Evolutionary conservation across 2,329 filamentous ascomycete genomes (phyloP).

Genomic region (Exophiala oligosperma): DNA sequence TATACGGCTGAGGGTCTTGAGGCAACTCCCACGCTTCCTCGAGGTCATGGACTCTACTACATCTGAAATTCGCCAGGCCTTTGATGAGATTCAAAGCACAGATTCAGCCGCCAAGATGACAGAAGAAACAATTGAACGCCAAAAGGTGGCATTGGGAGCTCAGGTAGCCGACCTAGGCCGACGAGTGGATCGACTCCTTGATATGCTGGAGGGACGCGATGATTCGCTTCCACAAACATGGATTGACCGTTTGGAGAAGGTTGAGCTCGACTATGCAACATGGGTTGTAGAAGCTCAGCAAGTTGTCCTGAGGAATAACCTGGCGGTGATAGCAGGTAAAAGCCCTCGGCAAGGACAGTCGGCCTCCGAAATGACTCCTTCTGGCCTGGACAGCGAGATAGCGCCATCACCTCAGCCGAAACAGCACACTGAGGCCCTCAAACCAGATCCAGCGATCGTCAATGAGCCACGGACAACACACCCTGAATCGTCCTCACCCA

Average conservation of each 20-base stretch:
- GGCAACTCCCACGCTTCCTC: constrained; percentile 70
- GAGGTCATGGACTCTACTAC: constrained; percentile 55
- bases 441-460: not conserved
- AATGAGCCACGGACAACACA: not conserved
- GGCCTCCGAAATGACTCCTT: constrained; percentile 15
- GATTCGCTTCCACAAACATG: constrained; percentile 84
- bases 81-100: constrained; percentile 33
- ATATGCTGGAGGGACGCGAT: constrained; percentile 76
- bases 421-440: constrained; percentile 5
- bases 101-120: constrained; percentile 30
- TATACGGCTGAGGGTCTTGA: constrained; percentile 71
- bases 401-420: constrained; percentile 11
- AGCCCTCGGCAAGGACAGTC: constrained; percentile 19
- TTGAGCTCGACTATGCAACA: constrained; percentile 74
- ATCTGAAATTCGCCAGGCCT: constrained; percentile 36
- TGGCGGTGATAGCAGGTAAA: constrained; percentile 30
- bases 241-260: constrained; percentile 80
- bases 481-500: not conserved
- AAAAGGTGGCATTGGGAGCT: constrained; percentile 59
- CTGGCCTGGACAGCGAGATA: constrained; percentile 14
- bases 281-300: constrained; percentile 80
- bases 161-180: constrained; percentile 71
- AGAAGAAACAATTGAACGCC: constrained; percentile 41
- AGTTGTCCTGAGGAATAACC: constrained; percentile 67
- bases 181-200: constrained; percentile 80